Evolutionary conservation across 2,329 filamentous ascomycete genomes (phyloP).

Genomic region (Thermothelomyces thermophilus): DNA sequence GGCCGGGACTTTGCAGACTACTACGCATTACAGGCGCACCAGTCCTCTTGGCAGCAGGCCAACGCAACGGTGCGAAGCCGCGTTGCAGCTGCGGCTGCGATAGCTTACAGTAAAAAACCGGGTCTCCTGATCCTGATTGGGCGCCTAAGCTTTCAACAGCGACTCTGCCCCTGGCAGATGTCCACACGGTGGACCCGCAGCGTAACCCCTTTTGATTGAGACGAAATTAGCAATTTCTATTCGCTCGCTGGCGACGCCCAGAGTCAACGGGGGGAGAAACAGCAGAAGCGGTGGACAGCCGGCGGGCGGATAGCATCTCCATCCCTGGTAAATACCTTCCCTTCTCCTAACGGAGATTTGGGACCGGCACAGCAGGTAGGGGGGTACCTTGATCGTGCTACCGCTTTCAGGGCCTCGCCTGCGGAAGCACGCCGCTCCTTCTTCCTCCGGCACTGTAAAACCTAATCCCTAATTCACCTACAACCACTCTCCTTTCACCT

Average conservation of each 20-base stretch:
- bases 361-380: constrained; percentile 13
- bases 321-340: constrained; percentile 13
- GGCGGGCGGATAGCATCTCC: constrained; percentile 5
- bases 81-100: constrained; percentile 10
- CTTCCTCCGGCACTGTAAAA: constrained; percentile 11
- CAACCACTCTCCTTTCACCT: constrained; percentile 12
- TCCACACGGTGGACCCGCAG: constrained; percentile 9
- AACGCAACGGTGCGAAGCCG: constrained; percentile 11
- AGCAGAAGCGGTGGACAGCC: constrained; percentile 2
- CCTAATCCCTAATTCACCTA: constrained; percentile 18
- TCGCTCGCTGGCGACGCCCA: constrained; percentile 17
- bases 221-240: constrained; percentile 28
- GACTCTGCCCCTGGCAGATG: constrained; percentile 7
- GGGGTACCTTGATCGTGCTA: constrained; percentile 9
- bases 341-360: constrained; percentile 24
- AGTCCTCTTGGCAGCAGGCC: constrained; percentile 6
- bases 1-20: constrained; percentile 1
- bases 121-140: constrained; percentile 10
- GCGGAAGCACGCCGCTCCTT: constrained; percentile 6
- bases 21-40: too few relatives aligned
- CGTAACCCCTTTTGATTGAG: constrained; percentile 24
- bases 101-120: constrained; percentile 12
- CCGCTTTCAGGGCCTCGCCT: constrained; percentile 15
- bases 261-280: constrained; percentile 1
- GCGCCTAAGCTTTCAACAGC: not conserved